These are phyloP conservation scores for Acanthamoeba lenticulata DNA, from an alignment of 208 protist genomes.

Conservation along the genomic window DNA sequence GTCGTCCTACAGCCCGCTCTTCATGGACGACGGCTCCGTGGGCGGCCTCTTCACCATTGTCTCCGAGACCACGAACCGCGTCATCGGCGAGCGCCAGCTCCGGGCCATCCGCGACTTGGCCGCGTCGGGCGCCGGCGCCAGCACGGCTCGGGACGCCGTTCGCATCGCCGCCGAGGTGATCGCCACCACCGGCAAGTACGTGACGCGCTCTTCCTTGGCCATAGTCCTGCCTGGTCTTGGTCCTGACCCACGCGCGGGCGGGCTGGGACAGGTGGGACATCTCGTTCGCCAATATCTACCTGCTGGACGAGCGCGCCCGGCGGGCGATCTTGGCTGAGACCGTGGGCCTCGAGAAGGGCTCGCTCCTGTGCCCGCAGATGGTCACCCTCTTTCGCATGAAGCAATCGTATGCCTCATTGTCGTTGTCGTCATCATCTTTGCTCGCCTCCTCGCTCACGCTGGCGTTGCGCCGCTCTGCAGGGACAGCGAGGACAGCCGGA, in stretches of 20 bases:
- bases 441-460: too few species aligned
- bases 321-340: not conserved
- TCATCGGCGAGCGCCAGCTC: slow-evolving; percentile 6
- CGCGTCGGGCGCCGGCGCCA: not conserved
- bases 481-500: slow-evolving; percentile 6
- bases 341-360: not conserved
- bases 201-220: not conserved
- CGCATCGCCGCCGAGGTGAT: not conserved
- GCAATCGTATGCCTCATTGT: not conserved
- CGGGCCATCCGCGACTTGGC: not conserved
- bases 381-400: not conserved
- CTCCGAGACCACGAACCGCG: slow-evolving; percentile 31
- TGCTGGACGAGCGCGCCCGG: not conserved
- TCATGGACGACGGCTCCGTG: slow-evolving; percentile 41
- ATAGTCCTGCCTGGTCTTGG: not conserved
- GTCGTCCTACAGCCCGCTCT: slow-evolving; percentile 26
- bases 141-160: not conserved
- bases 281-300: slow-evolving; percentile 41
- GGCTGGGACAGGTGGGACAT: slow-evolving; percentile 20
- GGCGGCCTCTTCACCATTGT: slow-evolving; percentile 7
- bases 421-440: too few species aligned
- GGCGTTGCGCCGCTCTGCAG: not conserved
- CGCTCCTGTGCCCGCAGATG: not conserved
- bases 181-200: not conserved
- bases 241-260: too few species aligned